A percentile compares a stretch with the other conserved stretches of the same genome.
These are phyloP conservation scores for Phaseolus lunatus DNA, from an alignment of 306 rosid genomes.

Conservation along the genomic window DNA sequence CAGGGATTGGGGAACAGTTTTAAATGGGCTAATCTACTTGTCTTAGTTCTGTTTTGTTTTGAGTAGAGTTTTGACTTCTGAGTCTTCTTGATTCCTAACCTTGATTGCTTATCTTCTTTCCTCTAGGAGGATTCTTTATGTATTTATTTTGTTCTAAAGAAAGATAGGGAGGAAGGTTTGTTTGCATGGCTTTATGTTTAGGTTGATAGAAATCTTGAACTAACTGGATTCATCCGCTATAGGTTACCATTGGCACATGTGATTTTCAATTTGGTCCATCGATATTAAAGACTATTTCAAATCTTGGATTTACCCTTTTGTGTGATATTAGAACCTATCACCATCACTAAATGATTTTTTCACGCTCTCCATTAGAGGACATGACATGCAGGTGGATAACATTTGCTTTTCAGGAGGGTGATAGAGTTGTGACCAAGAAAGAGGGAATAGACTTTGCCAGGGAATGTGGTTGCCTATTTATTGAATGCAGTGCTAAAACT, in stretches of 20 bases:
- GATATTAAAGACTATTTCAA: neutral
- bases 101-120: conserved; percentile 1
- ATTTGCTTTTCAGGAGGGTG: conserved; percentile 72
- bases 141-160: neutral
- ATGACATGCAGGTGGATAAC: conserved; percentile 21
- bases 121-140: conserved; percentile 27
- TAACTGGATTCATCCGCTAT: neutral
- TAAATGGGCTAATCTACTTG: conserved; percentile 15
- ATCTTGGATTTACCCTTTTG: conserved; percentile 27
- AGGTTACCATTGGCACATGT: conserved; percentile 7
- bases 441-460: conserved; percentile 90
- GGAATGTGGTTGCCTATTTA: conserved; percentile 90
- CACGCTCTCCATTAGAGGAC: conserved; percentile 23
- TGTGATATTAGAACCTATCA: conserved; percentile 25
- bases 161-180: conserved; percentile 7
- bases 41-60: neutral
- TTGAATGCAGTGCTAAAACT: conserved; percentile 97
- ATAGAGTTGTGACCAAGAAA: conserved; percentile 86
- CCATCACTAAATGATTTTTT: neutral
- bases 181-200: neutral
- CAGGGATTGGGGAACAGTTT: neutral
- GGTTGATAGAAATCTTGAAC: conserved; percentile 26
- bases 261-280: conserved; percentile 19
- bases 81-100: conserved; percentile 28
- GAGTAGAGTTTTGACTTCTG: neutral